Evolutionary conservation across 306 rosid species (phyloP).

Genomic region (Glycyrrhiza uralensis): DNA sequence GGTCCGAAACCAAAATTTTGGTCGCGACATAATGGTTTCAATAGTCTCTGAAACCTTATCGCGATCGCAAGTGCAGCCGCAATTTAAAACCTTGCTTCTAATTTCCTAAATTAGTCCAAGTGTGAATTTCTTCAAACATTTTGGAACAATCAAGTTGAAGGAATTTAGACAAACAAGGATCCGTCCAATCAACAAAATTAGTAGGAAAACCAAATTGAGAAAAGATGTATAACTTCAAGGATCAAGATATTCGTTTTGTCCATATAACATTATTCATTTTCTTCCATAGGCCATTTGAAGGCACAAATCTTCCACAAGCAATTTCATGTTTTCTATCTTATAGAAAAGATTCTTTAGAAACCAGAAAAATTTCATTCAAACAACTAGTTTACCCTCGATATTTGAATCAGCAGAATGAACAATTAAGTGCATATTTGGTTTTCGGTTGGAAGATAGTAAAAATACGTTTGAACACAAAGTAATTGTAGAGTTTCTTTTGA

Average conservation of each 20-base stretch:
- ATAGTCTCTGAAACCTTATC: too few species aligned
- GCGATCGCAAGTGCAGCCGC: too few species aligned
- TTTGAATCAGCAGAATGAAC: not conserved
- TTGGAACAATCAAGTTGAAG: not conserved
- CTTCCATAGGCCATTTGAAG: conserved; percentile 1
- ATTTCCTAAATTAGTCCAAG: not conserved
- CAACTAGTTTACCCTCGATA: not conserved
- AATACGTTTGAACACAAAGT: too few species aligned
- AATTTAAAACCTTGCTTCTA: too few species aligned
- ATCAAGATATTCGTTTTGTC: not conserved
- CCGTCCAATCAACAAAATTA: not conserved
- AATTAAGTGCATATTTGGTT: too few species aligned
- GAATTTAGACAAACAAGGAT: not conserved
- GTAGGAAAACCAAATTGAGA: not conserved
- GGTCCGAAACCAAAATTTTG: too few species aligned
- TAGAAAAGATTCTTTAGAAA: not conserved
- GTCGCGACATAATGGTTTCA: too few species aligned
- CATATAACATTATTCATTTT: not conserved
- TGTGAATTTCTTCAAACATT: not conserved
- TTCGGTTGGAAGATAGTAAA: too few species aligned
- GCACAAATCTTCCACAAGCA: not conserved
- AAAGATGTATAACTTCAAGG: not conserved
- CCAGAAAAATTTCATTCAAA: not conserved
- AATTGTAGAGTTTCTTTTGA: too few species aligned
- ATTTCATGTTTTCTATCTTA: not conserved